Evolutionary conservation across 306 rosid species (phyloP).

Genomic region (Glycine soja): DNA sequence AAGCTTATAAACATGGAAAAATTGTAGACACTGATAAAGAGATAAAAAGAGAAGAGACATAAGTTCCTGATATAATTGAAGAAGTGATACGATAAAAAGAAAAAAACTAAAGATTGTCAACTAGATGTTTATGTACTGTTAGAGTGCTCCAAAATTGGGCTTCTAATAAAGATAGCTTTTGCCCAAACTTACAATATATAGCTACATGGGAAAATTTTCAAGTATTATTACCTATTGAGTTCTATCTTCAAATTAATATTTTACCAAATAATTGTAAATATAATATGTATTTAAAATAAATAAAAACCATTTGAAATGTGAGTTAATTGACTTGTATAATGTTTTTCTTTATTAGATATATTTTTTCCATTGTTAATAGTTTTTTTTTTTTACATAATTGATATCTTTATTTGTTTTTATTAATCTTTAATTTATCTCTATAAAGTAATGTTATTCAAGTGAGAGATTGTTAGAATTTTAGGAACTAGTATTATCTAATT

Average conservation of each 20-base stretch:
- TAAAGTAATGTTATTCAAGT: too few species aligned
- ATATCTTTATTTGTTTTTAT: too few species aligned
- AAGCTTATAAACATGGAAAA: background rate
- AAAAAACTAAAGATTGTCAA: background rate
- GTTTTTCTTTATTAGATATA: too few species aligned
- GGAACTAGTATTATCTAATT: too few species aligned
- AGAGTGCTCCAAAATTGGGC: background rate
- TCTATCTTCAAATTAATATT: background rate
- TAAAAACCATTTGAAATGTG: too few species aligned
- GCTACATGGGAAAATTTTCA: background rate
- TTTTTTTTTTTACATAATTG: too few species aligned
- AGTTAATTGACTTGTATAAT: too few species aligned
- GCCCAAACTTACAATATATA: background rate
- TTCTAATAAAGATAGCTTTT: background rate
- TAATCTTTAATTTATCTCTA: too few species aligned
- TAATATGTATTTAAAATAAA: too few species aligned
- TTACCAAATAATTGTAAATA: too few species aligned
- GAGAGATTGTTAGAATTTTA: too few species aligned
- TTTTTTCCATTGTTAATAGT: too few species aligned
- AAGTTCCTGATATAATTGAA: background rate
- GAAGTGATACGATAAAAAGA: background rate
- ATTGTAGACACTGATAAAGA: background rate
- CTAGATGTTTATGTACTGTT: background rate
- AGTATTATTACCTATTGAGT: background rate
- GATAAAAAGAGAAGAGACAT: background rate